Evolutionary conservation across 2,329 filamentous ascomycete species (phyloP).

Genomic region (Tolypocladium guangdongense): DNA sequence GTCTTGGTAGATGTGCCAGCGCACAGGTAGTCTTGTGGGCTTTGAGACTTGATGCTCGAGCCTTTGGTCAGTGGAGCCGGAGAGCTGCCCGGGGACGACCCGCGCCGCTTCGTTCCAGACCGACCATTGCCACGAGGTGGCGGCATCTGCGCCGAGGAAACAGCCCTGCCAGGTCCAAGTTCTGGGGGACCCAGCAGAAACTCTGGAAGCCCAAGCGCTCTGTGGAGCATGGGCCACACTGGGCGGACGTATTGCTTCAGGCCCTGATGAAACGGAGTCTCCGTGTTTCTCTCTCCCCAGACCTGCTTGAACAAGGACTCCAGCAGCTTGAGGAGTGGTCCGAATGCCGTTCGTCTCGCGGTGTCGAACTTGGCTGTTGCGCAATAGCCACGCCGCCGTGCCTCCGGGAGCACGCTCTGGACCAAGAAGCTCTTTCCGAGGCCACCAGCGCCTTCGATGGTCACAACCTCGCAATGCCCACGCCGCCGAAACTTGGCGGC

Average conservation of each 20-base stretch:
- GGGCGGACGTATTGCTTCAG: conserved; percentile 53
- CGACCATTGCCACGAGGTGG: conserved; percentile 20
- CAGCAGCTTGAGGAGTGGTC: conserved; percentile 51
- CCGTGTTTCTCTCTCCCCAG: conserved; percentile 55
- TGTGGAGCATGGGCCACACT: conserved; percentile 53
- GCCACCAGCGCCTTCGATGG: conserved; percentile 49
- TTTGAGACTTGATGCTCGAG: conserved; percentile 32
- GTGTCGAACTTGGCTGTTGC: conserved; percentile 57
- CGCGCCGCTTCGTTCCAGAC: conserved; percentile 28
- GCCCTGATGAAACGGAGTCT: conserved; percentile 50
- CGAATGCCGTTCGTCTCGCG: conserved; percentile 48
- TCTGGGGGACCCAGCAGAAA: conserved; percentile 52
- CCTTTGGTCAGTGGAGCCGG: conserved; percentile 21
- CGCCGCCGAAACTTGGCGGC: conserved; percentile 48
- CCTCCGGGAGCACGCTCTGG: conserved; percentile 51
- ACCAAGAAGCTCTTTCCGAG: conserved; percentile 56
- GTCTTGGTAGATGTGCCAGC: conserved; percentile 48
- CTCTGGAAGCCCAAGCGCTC: conserved; percentile 52
- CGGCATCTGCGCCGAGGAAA: conserved; percentile 24
- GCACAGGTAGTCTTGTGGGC: conserved; percentile 49
- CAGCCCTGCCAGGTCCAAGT: conserved; percentile 19
- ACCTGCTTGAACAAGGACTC: conserved; percentile 58
- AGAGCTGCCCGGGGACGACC: conserved; percentile 37
- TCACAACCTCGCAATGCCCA: conserved; percentile 53
- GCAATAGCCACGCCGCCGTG: conserved; percentile 51